Evolutionary conservation across 257 asterid species (phyloP), one percentile per base, ranked within the genome.

Genomic region (Agastache rugosa): DNA sequence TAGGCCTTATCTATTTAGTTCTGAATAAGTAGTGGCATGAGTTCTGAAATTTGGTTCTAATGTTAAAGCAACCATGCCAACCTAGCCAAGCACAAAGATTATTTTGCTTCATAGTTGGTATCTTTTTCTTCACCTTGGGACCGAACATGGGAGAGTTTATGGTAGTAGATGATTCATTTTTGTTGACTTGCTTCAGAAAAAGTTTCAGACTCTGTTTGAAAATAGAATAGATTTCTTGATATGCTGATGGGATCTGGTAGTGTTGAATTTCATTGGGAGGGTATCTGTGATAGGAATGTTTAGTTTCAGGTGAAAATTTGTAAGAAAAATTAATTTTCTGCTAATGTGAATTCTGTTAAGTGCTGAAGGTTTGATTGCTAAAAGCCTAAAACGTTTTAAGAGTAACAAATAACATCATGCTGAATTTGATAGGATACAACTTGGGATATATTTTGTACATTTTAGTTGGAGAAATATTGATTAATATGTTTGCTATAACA

Each of bases 401-500:
- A 55, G 50, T 34, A 59, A 19, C 2, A 16, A 55, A 55, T 64
- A 15, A 11, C 55, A 63, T 74, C 55, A 44, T 72, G 63, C 16
- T 74, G 55, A 22, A 22, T 16, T 62, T 8, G 34, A 54, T 45
- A 22, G 62, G 22, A 39, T 78, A 14, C 23, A 9, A 25, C 27
- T 10, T 63, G 7, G 29, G 54, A 58, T 19, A n/a, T 71, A 41
- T 65, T 71, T 47, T 31, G 35, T 15, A 34, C 17, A 19, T 53
- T 55, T 8, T 29, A 60, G 64, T 53, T 8, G 54, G 27, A 35
- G 47, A 11, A 29, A 11, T 54, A 31, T 25, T 72, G 42, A 45
- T 79, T 73, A 45, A 59, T 67, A 17, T 74, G 75, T 58, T 55
- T 61, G 66, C 76, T 75, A 59, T 66, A 53, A 47, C 82, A 93